Conservation (phyloP, 805 yeast genomes). For the Hanseniaspora pseudoguilliermondii region DNA sequence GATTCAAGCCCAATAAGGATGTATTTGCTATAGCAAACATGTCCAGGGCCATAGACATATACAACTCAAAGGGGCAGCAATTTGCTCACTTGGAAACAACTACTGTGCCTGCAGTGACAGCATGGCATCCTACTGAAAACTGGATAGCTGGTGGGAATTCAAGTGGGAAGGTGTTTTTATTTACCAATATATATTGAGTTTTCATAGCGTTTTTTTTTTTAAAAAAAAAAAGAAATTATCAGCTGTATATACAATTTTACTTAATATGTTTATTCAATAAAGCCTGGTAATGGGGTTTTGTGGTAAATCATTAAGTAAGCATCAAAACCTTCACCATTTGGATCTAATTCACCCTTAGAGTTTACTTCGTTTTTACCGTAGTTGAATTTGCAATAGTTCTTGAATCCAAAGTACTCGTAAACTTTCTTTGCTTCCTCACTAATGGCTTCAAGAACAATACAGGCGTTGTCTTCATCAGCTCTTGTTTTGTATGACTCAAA, state of each 20-base stretch:
- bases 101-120: conserved; percentile 84
- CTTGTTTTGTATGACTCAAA: conserved; percentile 12
- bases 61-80: conserved; percentile 61
- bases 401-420: conserved; percentile 9
- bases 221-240: too few relatives aligned
- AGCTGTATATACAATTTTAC: background rate
- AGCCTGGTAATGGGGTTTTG: conserved; percentile 17
- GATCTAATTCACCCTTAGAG: conserved; percentile 16
- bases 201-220: background rate
- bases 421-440: conserved; percentile 16
- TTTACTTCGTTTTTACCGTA: conserved; percentile 13
- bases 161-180: conserved; percentile 74
- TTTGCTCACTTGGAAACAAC: conserved; percentile 69
- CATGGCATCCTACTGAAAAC: conserved; percentile 72
- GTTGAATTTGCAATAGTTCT: conserved; percentile 5
- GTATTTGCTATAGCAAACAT: conserved; percentile 88
- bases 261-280: background rate
- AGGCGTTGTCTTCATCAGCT: conserved; percentile 12
- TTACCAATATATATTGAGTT: conserved; percentile 16
- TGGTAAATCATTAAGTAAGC: conserved; percentile 27
- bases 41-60: conserved; percentile 79
- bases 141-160: conserved; percentile 94
- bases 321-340: conserved; percentile 25
- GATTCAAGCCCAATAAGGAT: conserved; percentile 65
- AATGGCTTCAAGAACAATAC: conserved; percentile 14